Conservation (phyloP, 1,284 basidiomycete species). For the Microbotryum violaceum region DNA sequence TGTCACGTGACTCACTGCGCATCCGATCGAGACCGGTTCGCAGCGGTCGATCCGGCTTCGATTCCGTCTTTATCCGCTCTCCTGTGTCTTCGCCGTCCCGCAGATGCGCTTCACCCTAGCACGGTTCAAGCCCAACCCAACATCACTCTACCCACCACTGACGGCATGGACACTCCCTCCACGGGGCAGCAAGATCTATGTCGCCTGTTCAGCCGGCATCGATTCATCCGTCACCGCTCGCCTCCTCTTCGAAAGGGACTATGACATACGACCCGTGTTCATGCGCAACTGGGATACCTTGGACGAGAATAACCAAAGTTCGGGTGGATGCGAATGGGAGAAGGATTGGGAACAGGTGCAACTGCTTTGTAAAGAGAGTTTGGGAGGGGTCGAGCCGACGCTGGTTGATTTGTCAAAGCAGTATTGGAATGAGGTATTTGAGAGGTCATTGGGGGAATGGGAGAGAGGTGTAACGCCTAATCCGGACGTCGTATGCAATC, state of each 20-base stretch:
- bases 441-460: constrained; percentile 70
- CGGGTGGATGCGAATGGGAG: constrained; percentile 82
- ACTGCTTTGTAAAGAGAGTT: constrained; percentile 54
- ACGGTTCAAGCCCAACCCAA: no score
- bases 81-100: no score
- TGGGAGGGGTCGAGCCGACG: constrained; percentile 17
- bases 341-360: constrained; percentile 88
- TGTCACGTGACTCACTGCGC: no score
- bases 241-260: constrained; percentile 66
- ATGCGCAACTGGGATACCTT: constrained; percentile 84
- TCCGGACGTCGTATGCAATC: constrained; percentile 90
- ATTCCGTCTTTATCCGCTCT: no score
- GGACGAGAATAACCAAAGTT: constrained; percentile 43
- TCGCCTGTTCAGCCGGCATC: constrained; percentile 94
- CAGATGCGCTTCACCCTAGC: no score
- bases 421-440: constrained; percentile 84
- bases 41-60: no score
- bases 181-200: constrained; percentile 50
- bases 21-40: no score
- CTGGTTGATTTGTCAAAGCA: constrained; percentile 73
- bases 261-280: constrained; percentile 75
- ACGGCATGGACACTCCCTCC: constrained; percentile 4
- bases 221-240: constrained; percentile 80
- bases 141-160: background rate
- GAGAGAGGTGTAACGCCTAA: constrained; percentile 75